Conservation (phyloP, 768 basidiomycete species). For the Heimioporus sp. region DNA sequence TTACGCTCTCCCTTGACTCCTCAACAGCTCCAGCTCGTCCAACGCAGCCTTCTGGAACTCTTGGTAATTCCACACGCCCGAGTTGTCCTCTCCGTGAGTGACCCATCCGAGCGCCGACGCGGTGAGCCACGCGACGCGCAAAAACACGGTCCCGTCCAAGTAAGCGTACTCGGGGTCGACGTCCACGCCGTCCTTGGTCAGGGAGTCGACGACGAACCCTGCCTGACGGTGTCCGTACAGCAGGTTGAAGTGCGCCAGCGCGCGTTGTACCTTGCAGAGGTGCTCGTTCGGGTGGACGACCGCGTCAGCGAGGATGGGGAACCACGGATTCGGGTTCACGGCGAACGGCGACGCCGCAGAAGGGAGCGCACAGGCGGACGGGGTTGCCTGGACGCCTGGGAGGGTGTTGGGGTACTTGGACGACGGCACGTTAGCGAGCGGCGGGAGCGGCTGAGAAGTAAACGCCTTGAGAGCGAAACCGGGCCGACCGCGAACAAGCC, state of each 20-base stretch:
- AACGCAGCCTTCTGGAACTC: conserved; percentile 26
- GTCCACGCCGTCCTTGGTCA: conserved; percentile 22
- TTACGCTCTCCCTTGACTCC: conserved; percentile 17
- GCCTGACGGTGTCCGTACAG: conserved; percentile 42
- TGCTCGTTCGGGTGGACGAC: conserved; percentile 62
- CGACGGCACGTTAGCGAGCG: conserved; percentile 13
- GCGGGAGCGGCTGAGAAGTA: conserved; percentile 31
- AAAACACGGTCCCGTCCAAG: conserved; percentile 63
- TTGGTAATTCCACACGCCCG: conserved; percentile 28
- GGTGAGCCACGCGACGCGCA: conserved; percentile 54
- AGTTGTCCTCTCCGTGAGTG: conserved; percentile 35
- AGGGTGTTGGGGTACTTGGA: conserved; percentile 25
- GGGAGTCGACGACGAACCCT: conserved; percentile 31
- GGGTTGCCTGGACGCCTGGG: conserved; percentile 17
- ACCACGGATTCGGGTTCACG: conserved; percentile 55
- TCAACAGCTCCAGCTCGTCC: conserved; percentile 23
- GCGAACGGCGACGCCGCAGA: conserved; percentile 34
- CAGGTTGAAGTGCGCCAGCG: conserved; percentile 44
- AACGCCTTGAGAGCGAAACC: conserved; percentile 49
- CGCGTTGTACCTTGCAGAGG: conserved; percentile 46
- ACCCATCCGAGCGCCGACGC: conserved; percentile 42
- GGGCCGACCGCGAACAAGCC: conserved; percentile 56
- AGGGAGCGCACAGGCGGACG: conserved; percentile 27
- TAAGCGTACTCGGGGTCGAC: conserved; percentile 46
- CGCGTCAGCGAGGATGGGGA: conserved; percentile 49